Conservation (phyloP, 768 basidiomycete species). For the Boletus barrowsii region DNA sequence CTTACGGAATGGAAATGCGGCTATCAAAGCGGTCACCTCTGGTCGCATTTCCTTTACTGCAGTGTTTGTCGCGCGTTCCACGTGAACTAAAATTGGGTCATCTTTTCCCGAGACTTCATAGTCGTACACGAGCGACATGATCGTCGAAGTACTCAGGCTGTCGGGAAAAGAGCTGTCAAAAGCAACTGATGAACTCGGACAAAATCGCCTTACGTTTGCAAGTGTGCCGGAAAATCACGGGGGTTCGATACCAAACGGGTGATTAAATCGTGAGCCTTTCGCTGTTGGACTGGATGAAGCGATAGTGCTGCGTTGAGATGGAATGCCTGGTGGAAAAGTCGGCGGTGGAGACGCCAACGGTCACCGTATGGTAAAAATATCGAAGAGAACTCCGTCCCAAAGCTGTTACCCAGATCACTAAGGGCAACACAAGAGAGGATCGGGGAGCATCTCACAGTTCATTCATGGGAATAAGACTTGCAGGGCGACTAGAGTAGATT, state of each 20-base stretch:
- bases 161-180: neutral
- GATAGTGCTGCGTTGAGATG: slow-evolving; percentile 22
- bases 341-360: slow-evolving; percentile 29
- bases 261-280: slow-evolving; percentile 32
- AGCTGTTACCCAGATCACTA: slow-evolving; percentile 6
- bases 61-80: slow-evolving; percentile 11
- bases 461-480: slow-evolving; percentile 8
- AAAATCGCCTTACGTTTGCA: slow-evolving; percentile 13
- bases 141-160: slow-evolving; percentile 20
- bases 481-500: slow-evolving; percentile 26
- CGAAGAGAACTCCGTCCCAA: slow-evolving; percentile 24
- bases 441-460: slow-evolving; percentile 15
- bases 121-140: slow-evolving; percentile 26
- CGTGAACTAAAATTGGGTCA: slow-evolving; percentile 19
- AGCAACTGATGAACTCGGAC: neutral
- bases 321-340: slow-evolving; percentile 38
- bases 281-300: slow-evolving; percentile 34
- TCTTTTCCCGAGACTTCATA: slow-evolving; percentile 14
- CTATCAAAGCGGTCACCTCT: slow-evolving; percentile 14
- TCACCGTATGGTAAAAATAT: slow-evolving; percentile 28
- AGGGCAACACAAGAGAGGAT: neutral
- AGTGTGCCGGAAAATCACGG: slow-evolving; percentile 22
- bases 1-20: slow-evolving; percentile 19
- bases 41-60: slow-evolving; percentile 15
- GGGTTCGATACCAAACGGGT: slow-evolving; percentile 23